Evolutionary conservation across 1,139 yeast genomes (phyloP).

Genomic region (Yamadazyma siamensis): DNA sequence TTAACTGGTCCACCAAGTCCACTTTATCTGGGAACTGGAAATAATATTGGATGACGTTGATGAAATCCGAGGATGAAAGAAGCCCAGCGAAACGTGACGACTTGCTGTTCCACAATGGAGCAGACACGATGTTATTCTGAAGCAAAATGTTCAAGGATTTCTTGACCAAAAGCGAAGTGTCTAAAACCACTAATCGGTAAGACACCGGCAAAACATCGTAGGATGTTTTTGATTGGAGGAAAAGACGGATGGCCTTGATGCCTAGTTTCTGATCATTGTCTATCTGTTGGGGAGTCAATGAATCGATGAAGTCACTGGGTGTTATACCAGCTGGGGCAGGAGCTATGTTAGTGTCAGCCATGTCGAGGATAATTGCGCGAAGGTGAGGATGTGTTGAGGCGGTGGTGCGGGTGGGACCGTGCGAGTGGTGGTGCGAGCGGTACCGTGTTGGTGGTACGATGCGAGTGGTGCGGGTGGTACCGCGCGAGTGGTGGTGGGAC

Average conservation of each 20-base stretch:
- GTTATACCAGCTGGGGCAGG: constrained; percentile 18
- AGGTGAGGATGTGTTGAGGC: neutral
- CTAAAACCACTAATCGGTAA: constrained; percentile 88
- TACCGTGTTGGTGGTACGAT: no score
- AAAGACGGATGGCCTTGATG: constrained; percentile 73
- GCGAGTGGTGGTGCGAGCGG: neutral
- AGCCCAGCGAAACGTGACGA: constrained; percentile 92
- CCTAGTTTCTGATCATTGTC: constrained; percentile 65
- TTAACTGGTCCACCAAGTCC: constrained; percentile 83
- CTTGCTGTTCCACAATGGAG: constrained; percentile 94
- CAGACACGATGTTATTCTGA: constrained; percentile 93
- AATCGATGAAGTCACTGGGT: constrained; percentile 42
- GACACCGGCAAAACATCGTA: constrained; percentile 97
- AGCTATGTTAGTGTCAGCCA: constrained; percentile 5
- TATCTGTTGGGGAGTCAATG: constrained; percentile 41
- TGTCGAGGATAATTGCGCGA: neutral
- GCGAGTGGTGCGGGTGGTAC: constrained; percentile 15
- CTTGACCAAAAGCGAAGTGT: constrained; percentile 85
- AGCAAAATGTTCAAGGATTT: constrained; percentile 85
- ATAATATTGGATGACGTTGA: constrained; percentile 93
- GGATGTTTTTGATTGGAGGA: constrained; percentile 86
- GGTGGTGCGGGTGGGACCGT: constrained; percentile 17
- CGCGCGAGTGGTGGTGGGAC: constrained; percentile 12
- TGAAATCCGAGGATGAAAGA: constrained; percentile 87
- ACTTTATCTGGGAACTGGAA: constrained; percentile 88